Conservation (phyloP, 305 asterid genomes). For the Fraxinus sp. region DNA sequence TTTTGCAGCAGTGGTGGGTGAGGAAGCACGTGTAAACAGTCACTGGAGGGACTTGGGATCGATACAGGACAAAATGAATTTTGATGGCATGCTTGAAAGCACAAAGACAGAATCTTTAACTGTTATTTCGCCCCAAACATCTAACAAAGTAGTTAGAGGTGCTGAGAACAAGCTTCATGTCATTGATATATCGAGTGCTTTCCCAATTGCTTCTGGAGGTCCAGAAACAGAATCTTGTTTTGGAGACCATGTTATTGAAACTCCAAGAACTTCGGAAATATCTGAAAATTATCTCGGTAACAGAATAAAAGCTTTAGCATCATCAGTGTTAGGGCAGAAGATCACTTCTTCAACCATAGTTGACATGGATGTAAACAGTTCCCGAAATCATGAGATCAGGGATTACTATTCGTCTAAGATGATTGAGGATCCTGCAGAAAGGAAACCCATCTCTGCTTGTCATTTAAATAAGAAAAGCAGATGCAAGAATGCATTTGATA, state of each 20-base stretch:
- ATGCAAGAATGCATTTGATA: neutral
- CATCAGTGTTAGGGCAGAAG: constrained; percentile 1
- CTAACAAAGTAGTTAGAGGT: neutral
- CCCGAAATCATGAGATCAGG: neutral
- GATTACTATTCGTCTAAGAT: neutral
- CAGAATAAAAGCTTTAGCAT: neutral
- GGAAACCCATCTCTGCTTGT: constrained; percentile 9
- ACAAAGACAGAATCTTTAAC: constrained; percentile 12
- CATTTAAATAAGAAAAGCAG: neutral
- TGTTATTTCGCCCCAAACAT: constrained; percentile 13
- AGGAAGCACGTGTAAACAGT: neutral
- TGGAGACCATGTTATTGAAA: constrained; percentile 12
- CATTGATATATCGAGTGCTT: neutral
- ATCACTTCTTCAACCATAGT: neutral
- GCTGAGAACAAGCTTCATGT: constrained; percentile 1
- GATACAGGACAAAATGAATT: constrained; percentile 14
- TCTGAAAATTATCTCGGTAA: constrained; percentile 1
- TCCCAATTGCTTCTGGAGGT: neutral
- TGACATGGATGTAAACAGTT: constrained; percentile 1
- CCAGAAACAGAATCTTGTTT: neutral
- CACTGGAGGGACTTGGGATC: constrained; percentile 1
- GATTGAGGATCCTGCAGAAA: neutral
- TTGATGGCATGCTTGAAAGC: constrained; percentile 2
- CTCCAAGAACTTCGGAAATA: neutral
- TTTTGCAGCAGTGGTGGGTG: constrained; percentile 11